Evolutionary conservation across 805 yeast species (phyloP).

Genomic region (Hemisphaericaspora nanyangensis): DNA sequence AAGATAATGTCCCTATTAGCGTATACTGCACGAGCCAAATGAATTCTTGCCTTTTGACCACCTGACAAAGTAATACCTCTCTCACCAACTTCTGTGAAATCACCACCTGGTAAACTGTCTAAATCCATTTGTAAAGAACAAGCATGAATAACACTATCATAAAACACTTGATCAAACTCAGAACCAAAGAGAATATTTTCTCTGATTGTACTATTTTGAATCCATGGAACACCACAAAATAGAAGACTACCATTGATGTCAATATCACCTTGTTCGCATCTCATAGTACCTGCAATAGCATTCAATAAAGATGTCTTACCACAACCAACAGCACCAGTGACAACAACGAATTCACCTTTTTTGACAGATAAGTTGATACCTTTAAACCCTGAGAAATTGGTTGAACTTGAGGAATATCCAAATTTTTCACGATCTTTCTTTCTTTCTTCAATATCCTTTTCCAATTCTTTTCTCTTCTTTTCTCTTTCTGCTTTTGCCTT

Average conservation of each 20-base stretch:
- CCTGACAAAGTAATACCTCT: constrained; percentile 85
- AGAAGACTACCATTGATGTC: constrained; percentile 50
- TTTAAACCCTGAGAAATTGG: constrained; percentile 39
- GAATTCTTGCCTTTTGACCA: constrained; percentile 82
- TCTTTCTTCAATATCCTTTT: constrained; percentile 5
- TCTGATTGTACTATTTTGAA: constrained; percentile 73
- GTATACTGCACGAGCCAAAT: constrained; percentile 77
- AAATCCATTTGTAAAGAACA: constrained; percentile 70
- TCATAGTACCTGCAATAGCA: constrained; percentile 73
- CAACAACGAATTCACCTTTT: constrained; percentile 67
- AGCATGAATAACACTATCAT: constrained; percentile 52
- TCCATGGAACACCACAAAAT: constrained; percentile 73
- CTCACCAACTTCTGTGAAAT: constrained; percentile 77
- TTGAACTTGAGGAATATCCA: constrained; percentile 1
- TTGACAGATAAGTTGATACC: constrained; percentile 51
- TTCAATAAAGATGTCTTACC: constrained; percentile 74
- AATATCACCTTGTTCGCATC: constrained; percentile 48
- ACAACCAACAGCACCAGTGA: constrained; percentile 79
- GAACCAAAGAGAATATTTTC: constrained; percentile 72
- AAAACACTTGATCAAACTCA: constrained; percentile 47
- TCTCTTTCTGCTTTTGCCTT: constrained; percentile 6
- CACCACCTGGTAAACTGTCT: constrained; percentile 68
- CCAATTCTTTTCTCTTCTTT: constrained; percentile 4
- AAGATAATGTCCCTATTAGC: constrained; percentile 62
- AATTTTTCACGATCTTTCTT: constrained; percentile 2